phyloP scores from a whole-genome alignment of 2,329 filamentous ascomycete genomes.

The Verticillium zaregamsianum region DNA sequence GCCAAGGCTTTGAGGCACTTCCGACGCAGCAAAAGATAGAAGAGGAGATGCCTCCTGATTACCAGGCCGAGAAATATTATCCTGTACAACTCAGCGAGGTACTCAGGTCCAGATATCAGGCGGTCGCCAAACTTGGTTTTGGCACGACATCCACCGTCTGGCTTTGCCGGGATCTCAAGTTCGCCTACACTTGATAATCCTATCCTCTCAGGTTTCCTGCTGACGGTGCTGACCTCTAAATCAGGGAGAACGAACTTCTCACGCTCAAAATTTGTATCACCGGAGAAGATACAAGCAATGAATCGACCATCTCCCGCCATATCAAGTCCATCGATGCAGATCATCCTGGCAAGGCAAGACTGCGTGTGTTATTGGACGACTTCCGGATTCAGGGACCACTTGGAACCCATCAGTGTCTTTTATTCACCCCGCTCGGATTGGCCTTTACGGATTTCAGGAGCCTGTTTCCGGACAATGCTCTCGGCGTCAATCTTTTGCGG shows the following conservation, averaged over 20 bases:
- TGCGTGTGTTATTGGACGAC: slow-evolving; percentile 2
- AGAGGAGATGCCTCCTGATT: slow-evolving; percentile 18
- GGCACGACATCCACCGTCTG: slow-evolving; percentile 21
- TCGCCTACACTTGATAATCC: no score
- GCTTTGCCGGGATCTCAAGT: slow-evolving; percentile 19
- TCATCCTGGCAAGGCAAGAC: slow-evolving; percentile 4
- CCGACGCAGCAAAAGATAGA: slow-evolving; percentile 11
- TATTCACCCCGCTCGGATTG: slow-evolving; percentile 8
- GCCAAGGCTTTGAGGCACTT: background rate
- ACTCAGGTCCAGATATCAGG: slow-evolving; percentile 16
- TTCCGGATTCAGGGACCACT: slow-evolving; percentile 3
- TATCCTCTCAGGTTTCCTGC: no score
- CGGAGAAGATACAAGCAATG: slow-evolving; percentile 5
- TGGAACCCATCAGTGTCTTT: slow-evolving; percentile 5
- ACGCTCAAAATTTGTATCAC: slow-evolving; percentile 8
- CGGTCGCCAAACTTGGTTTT: slow-evolving; percentile 21
- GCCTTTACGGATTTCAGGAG: slow-evolving; percentile 9
- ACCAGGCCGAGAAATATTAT: slow-evolving; percentile 16
- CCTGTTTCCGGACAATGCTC: slow-evolving; percentile 5
- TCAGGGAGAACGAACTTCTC: slow-evolving; percentile 5
- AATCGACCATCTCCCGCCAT: slow-evolving; percentile 1
- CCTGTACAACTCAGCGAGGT: slow-evolving; percentile 17
- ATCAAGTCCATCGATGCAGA: slow-evolving; percentile 1
- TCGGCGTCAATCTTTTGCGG: slow-evolving; percentile 3
- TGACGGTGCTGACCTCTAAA: no score